Evolutionary conservation across 768 basidiomycete species (phyloP), one percentile per base, ranked within the genome.

Genomic region (Leccinum longicurvipes): DNA sequence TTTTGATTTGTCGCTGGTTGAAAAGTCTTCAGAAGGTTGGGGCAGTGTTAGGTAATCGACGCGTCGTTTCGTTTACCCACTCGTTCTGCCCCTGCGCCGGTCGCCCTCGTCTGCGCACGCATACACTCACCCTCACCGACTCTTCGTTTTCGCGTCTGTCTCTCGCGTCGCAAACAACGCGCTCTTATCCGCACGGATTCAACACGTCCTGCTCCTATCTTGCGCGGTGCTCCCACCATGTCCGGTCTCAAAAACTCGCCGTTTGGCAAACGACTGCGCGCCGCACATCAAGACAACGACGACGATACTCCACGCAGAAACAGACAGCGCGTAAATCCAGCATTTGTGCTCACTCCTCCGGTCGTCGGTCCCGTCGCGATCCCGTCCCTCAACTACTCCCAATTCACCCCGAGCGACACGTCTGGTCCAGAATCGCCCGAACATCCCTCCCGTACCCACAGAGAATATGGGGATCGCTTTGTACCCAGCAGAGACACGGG

Each of bases 231-330:
- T 15, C 55, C 39, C 45, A 44, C 52, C 47, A 89, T 89, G 87
- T 85, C 87, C 55, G 82, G 82, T 53, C 80, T 91, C 73, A 89
- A 87, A 77, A 90, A 91, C 73, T 90, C 89, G 65, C 87, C 86
- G 1, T 91, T 89, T 72, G 89, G 87, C 42, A 91, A 91, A 67
- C 83, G 89, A 12, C 78, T 91, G n/a, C 83, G 89, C 42, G 86
- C 86, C 14, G 79, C 85, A 4, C 83, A 87, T 58, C 77, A 80
- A 63, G 85, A 87, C 64, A 41, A 59, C 27, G 72, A 70, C 21
- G 85, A 86, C 56, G 82, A 85, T 50, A 70, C 77, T 3, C 82
- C 80, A 0, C 69, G 81, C 52, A 74, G 82, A 61, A 80, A 72
- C 61, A 75, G 82, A 39, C 78, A 77, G 39, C 76, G 82, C 47